These are phyloP conservation scores for Vigna trinervia DNA, from an alignment of 306 rosid genomes.

Conservation along the genomic window DNA sequence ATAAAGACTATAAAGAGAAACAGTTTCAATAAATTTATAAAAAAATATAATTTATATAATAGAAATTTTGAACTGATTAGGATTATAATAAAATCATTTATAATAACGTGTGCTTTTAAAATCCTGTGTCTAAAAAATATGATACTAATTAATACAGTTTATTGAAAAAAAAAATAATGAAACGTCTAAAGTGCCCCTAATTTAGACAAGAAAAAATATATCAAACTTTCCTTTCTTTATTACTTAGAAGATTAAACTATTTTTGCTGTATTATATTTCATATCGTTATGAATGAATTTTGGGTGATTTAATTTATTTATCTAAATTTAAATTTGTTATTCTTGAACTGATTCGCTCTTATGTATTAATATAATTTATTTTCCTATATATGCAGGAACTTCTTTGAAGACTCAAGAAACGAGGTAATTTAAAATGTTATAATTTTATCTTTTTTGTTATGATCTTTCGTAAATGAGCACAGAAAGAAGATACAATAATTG, in stretches of 20 bases:
- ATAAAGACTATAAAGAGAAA: too few relatives aligned
- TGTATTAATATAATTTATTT: not conserved
- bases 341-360: not conserved
- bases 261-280: not conserved
- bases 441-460: not conserved
- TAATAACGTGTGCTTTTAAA: too few relatives aligned
- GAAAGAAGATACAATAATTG: too few relatives aligned
- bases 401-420: not conserved
- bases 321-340: not conserved
- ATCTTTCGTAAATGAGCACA: not conserved
- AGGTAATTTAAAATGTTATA: constrained; percentile 22
- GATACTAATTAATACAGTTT: too few relatives aligned
- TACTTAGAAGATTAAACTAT: not conserved
- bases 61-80: too few relatives aligned
- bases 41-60: too few relatives aligned
- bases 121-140: too few relatives aligned
- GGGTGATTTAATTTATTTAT: not conserved
- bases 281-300: not conserved
- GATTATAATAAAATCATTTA: too few relatives aligned
- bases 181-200: too few relatives aligned
- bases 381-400: constrained; percentile 22
- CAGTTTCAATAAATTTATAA: not conserved
- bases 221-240: too few relatives aligned
- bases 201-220: too few relatives aligned
- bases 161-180: too few relatives aligned